Percentiles rank a stretch among this genome's conserved stretches.
These are phyloP conservation scores for Fusarium acutatum DNA, from an alignment of 2,329 filamentous ascomycete species.

Conservation along the genomic window DNA sequence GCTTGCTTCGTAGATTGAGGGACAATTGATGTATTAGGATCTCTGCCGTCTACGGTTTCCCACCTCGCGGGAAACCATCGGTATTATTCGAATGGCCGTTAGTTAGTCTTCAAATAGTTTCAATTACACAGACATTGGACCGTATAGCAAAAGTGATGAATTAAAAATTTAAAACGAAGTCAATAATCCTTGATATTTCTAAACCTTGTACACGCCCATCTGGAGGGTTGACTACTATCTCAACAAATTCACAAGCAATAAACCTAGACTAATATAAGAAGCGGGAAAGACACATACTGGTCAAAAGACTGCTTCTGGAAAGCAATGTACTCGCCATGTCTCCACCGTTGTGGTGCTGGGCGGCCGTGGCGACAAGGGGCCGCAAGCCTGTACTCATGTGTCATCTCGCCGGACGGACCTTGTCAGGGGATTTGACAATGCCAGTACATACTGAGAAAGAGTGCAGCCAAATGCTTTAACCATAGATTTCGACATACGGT, in stretches of 20 bases:
- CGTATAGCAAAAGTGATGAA: slow-evolving; percentile 1
- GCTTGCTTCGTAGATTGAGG: slow-evolving; percentile 59
- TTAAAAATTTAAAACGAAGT: neutral
- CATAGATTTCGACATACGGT: slow-evolving; percentile 1
- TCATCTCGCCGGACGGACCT: slow-evolving; percentile 42
- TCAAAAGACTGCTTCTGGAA: slow-evolving; percentile 18
- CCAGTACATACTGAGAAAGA: slow-evolving; percentile 41
- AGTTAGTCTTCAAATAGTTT: slow-evolving; percentile 33
- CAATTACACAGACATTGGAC: slow-evolving; percentile 22
- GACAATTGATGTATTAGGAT: slow-evolving; percentile 70
- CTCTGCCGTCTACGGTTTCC: slow-evolving; percentile 61
- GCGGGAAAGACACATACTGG: slow-evolving; percentile 37
- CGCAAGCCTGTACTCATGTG: slow-evolving; percentile 42
- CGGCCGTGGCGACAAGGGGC: slow-evolving; percentile 27
- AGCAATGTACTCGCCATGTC: slow-evolving; percentile 31
- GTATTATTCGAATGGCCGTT: slow-evolving; percentile 24
- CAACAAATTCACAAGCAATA: slow-evolving; percentile 31
- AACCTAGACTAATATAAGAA: slow-evolving; percentile 24
- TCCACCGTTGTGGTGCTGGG: slow-evolving; percentile 29
- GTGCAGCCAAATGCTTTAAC: slow-evolving; percentile 12
- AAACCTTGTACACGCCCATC: neutral
- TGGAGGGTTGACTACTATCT: slow-evolving; percentile 9
- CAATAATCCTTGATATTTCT: neutral
- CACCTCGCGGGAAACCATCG: slow-evolving; percentile 50
- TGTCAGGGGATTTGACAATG: slow-evolving; percentile 36